phyloP scores from a whole-genome alignment of 2,329 filamentous ascomycete genomes.

The Calonectria fujianensis region DNA sequence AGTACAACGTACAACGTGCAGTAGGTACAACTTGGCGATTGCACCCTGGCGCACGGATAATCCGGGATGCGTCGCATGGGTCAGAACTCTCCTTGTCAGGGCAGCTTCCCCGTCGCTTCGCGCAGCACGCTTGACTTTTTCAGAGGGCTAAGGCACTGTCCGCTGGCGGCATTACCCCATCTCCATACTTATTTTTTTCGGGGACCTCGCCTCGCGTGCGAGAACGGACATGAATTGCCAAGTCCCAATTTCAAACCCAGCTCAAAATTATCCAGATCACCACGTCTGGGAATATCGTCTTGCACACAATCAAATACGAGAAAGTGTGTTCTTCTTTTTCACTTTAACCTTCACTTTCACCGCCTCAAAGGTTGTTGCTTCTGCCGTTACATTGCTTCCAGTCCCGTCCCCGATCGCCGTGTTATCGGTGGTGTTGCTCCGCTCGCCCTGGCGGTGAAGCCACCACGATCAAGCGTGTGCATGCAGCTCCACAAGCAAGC shows the following conservation, averaged over 20 bases:
- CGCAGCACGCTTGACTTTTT: constrained; percentile 26
- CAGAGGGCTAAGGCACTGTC: constrained; percentile 14
- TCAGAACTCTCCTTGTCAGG: constrained; percentile 38
- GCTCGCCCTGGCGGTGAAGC: constrained; percentile 41
- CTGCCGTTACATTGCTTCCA: constrained; percentile 32
- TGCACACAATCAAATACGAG: background rate
- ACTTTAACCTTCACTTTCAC: constrained; percentile 22
- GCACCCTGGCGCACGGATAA: constrained; percentile 37
- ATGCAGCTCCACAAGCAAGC: constrained; percentile 36
- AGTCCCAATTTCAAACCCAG: constrained; percentile 19
- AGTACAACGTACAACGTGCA: constrained; percentile 32
- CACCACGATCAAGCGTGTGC: constrained; percentile 40
- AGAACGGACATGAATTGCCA: constrained; percentile 10
- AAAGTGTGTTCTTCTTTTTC: background rate
- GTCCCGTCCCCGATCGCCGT: constrained; percentile 28
- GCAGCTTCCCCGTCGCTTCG: constrained; percentile 34
- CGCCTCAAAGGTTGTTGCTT: constrained; percentile 24
- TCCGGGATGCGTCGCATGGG: constrained; percentile 39
- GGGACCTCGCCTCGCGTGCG: constrained; percentile 35
- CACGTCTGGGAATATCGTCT: background rate
- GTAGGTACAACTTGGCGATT: constrained; percentile 27
- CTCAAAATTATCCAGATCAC: constrained; percentile 3
- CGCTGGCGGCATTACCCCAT: constrained; percentile 33
- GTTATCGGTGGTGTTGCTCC: constrained; percentile 31
- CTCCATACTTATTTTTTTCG: constrained; percentile 16